Evolutionary conservation across 305 asterid species (phyloP).

Genomic region (Solanum hybrid): DNA sequence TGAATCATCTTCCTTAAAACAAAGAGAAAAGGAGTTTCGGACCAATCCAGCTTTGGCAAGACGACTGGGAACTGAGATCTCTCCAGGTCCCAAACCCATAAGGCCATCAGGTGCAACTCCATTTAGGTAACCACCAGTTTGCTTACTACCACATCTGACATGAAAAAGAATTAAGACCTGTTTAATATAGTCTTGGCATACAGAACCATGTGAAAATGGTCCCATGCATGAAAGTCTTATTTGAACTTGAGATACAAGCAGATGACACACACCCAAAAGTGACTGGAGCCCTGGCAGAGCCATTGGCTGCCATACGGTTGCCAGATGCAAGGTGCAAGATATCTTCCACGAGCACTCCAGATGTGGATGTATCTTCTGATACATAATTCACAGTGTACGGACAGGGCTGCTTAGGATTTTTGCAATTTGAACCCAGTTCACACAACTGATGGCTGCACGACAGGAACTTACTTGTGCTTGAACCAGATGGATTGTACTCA

Average conservation of each 20-base stretch:
- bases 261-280: conserved; percentile 45
- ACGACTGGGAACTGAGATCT: conserved; percentile 61
- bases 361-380: conserved; percentile 60
- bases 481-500: conserved; percentile 60
- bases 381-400: conserved; percentile 51
- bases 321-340: conserved; percentile 45
- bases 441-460: conserved; percentile 73
- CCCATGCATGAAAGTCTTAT: not conserved
- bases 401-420: conserved; percentile 49
- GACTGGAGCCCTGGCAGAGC: conserved; percentile 39
- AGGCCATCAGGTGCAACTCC: conserved; percentile 89
- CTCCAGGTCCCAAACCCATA: conserved; percentile 82
- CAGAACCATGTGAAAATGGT: not conserved
- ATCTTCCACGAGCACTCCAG: conserved; percentile 80
- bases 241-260: not conserved
- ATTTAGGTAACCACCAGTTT: conserved; percentile 56
- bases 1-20: conserved; percentile 58
- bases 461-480: conserved; percentile 57
- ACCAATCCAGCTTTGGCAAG: conserved; percentile 68
- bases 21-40: conserved; percentile 65
- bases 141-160: conserved; percentile 84
- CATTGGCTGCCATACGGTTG: conserved; percentile 28
- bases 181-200: not conserved
- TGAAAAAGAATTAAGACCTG: conserved; percentile 27
- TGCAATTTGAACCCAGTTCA: conserved; percentile 41